Evolutionary conservation across 768 basidiomycete genomes (phyloP), one percentile per base, ranked within the genome.

Genomic region (Lepiota brunneoincarnata): DNA sequence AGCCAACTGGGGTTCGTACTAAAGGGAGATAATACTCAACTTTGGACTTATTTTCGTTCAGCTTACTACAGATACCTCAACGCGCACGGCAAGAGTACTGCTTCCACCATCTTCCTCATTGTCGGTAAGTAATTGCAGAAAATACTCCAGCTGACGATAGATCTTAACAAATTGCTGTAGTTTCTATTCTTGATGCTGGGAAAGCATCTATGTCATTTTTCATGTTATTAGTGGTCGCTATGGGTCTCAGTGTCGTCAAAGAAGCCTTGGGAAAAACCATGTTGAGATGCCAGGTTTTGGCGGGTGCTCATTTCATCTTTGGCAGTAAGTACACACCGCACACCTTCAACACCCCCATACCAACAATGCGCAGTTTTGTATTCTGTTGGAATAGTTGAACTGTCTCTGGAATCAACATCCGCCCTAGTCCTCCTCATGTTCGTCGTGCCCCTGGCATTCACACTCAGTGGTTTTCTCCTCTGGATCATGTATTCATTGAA

Each of bases 51-150:
- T 52, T 14, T 50, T 15, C 24, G 26, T 50, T 41, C 63, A 88
- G 93, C 83, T 2, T 99, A 98, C 71, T 97, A 98, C 67, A 84
- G 93, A 51, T 98, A 93, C 68, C 83, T 98, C 58, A 98, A 98
- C 66, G 87, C 87, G 2, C 89, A 93, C 58, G 89, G 86, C 15
- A 85, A 75, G 60, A 80, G 84, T 38, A 75, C 84, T 2, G 77
- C 89, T 20, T 85, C 93, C 0, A 89, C 85, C 1, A 81, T 88
- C n/a, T 96, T 98, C 72, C 84, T 99, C 40, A 89, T 98, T 54
- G 89, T 98, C 58, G 91, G 92, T 88, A 51, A 63, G 87, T 69
- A 11, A 15, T 34, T 24, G n/a, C 42, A 6, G 14, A 20, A 3
- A 40, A 23, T 24, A 42, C 24, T 18, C 46, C 3, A 20, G 17